phyloP scores from a whole-genome alignment of 768 basidiomycete species.

The Lyophyllum semitale region DNA sequence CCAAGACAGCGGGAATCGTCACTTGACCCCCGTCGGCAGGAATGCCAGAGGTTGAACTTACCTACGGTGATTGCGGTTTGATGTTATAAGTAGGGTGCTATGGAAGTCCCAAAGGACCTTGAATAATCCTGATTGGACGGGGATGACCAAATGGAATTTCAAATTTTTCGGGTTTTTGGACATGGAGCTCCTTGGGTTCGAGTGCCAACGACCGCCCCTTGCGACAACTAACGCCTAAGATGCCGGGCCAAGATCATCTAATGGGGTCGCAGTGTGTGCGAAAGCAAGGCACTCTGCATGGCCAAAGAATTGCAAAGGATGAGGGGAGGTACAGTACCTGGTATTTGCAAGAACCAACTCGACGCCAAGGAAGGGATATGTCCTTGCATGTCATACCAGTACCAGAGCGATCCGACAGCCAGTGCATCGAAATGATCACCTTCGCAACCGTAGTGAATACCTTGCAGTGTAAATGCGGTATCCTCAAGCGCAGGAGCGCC shows the following conservation, averaged over 20 bases:
- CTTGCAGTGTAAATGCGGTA: constrained; percentile 7
- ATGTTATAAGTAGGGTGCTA: background rate
- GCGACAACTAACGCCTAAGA: background rate
- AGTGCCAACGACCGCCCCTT: background rate
- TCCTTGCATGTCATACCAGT: background rate
- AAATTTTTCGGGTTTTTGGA: background rate
- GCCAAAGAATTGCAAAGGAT: constrained; percentile 1
- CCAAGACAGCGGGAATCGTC: background rate
- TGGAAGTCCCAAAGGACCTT: background rate
- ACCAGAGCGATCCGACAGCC: background rate
- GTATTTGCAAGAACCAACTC: constrained; percentile 3
- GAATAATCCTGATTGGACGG: constrained; percentile 6
- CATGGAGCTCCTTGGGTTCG: background rate
- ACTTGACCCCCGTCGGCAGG: constrained; percentile 8
- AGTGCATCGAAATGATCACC: background rate
- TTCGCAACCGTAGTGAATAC: constrained; percentile 3
- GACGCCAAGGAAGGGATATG: background rate
- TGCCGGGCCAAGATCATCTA: background rate
- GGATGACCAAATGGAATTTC: constrained; percentile 1
- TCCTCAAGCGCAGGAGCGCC: constrained; percentile 11
- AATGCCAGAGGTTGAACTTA: background rate
- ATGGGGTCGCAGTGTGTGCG: background rate
- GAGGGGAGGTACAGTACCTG: constrained; percentile 7
- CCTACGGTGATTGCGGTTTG: constrained; percentile 9
- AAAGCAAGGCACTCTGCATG: constrained; percentile 5